Evolutionary conservation across 495 filamentous ascomycete genomes (phyloP).

Genomic region (Trichoderma gamsii): DNA sequence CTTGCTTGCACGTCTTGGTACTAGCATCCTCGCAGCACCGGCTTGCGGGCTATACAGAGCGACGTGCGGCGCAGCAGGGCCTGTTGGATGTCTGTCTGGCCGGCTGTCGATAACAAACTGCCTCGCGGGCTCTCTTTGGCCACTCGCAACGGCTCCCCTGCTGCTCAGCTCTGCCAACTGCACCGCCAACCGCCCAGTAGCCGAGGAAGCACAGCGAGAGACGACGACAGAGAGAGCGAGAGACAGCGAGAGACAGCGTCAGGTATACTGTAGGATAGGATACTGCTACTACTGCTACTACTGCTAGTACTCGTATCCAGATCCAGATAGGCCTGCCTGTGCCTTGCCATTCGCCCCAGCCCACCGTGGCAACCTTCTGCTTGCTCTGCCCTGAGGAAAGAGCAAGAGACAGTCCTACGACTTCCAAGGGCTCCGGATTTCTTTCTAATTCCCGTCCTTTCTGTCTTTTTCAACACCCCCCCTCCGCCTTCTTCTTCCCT

Average conservation of each 20-base stretch:
- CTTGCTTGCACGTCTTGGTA: too few species aligned
- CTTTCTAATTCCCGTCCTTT: background rate
- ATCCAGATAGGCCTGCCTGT: background rate
- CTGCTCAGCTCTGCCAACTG: background rate
- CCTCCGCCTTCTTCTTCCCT: background rate
- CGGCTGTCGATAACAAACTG: background rate
- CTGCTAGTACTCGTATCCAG: background rate
- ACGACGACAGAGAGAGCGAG: too few species aligned
- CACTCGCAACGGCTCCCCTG: background rate
- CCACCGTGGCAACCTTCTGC: conserved; percentile 11
- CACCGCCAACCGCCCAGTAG: background rate
- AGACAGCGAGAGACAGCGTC: too few species aligned
- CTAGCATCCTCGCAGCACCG: background rate
- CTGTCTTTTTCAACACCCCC: background rate
- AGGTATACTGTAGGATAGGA: too few species aligned
- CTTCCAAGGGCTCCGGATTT: background rate
- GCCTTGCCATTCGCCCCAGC: conserved; percentile 1
- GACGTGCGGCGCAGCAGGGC: background rate
- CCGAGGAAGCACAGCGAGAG: too few species aligned
- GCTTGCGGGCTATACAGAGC: background rate
- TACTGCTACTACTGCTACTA: too few species aligned
- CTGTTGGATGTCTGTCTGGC: background rate
- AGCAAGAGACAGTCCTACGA: background rate
- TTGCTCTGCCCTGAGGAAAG: background rate
- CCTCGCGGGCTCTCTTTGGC: conserved; percentile 1